A percentile compares a stretch with the other conserved stretches of the same genome.
Evolutionary conservation across 768 basidiomycete genomes (phyloP).

Genomic region (Calvatia gigantea): DNA sequence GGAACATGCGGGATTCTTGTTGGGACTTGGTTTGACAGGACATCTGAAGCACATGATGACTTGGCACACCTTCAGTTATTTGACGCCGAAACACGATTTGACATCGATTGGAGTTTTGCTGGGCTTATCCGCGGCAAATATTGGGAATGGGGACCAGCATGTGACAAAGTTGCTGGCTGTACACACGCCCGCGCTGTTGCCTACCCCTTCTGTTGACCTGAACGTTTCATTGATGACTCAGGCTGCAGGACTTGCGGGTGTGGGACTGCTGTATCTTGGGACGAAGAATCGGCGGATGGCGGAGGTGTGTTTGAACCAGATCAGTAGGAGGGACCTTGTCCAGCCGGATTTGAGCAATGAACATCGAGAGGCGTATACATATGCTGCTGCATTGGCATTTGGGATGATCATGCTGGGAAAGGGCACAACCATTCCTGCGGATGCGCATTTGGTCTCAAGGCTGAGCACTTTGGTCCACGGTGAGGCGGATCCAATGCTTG

Average conservation of each 20-base stretch:
- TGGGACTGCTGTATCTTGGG: conserved; percentile 89
- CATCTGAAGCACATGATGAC: conserved; percentile 87
- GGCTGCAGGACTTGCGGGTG: conserved; percentile 80
- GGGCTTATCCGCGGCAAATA: conserved; percentile 88
- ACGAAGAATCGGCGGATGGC: conserved; percentile 89
- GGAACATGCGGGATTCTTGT: conserved; percentile 94
- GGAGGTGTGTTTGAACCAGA: conserved; percentile 84
- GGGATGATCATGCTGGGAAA: conserved; percentile 96
- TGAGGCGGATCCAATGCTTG: conserved; percentile 43
- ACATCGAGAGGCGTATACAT: conserved; percentile 89
- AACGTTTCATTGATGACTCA: conserved; percentile 91
- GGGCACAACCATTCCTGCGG: conserved; percentile 76
- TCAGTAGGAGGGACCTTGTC: conserved; percentile 72
- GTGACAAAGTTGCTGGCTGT: conserved; percentile 91
- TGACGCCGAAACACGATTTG: conserved; percentile 94
- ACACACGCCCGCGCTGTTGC: conserved; percentile 90
- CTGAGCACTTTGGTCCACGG: conserved; percentile 78
- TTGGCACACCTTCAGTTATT: conserved; percentile 93
- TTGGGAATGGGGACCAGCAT: conserved; percentile 81
- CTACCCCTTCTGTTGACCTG: conserved; percentile 80
- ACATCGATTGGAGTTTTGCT: conserved; percentile 92
- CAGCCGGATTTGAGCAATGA: conserved; percentile 85
- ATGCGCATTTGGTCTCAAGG: conserved; percentile 62
- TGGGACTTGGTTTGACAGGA: conserved; percentile 88
- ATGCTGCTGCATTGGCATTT: conserved; percentile 84